phyloP scores from a whole-genome alignment of 257 asterid species.

The Knoxia roxburghii region DNA sequence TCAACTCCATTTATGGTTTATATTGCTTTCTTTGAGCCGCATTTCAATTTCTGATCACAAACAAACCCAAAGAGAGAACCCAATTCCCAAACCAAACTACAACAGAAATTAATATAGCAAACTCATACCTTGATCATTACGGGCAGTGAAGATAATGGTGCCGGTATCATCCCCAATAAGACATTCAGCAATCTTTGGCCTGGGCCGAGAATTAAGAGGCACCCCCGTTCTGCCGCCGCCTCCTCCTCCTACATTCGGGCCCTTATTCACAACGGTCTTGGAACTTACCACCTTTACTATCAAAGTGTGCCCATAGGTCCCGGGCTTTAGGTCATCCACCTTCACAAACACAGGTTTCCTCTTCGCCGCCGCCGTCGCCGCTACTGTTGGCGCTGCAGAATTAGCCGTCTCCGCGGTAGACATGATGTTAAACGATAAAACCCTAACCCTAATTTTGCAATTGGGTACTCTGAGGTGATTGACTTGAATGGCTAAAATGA shows the following conservation, averaged over 20 bases:
- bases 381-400: neutral
- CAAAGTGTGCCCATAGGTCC: slow-evolving; percentile 39
- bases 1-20: neutral
- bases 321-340: slow-evolving; percentile 36
- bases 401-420: slow-evolving; percentile 26
- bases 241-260: slow-evolving; percentile 15
- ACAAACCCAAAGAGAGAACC: neutral
- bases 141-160: slow-evolving; percentile 32
- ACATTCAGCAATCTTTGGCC: slow-evolving; percentile 34
- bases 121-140: slow-evolving; percentile 33
- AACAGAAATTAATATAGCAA: neutral
- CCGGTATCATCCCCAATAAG: slow-evolving; percentile 40
- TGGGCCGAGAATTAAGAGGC: slow-evolving; percentile 24
- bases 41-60: neutral
- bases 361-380: slow-evolving; percentile 19
- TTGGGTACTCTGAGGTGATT: neutral
- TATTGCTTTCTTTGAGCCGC: neutral
- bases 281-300: slow-evolving; percentile 36
- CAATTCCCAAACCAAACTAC: neutral
- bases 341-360: slow-evolving; percentile 44
- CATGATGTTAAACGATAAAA: slow-evolving; percentile 15
- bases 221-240: slow-evolving; percentile 18
- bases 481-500: neutral
- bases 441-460: slow-evolving; percentile 20
- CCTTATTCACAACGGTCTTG: slow-evolving; percentile 25